These are phyloP conservation scores for Leonotis leonurus DNA, from an alignment of 257 asterid species.

Conservation along the genomic window DNA sequence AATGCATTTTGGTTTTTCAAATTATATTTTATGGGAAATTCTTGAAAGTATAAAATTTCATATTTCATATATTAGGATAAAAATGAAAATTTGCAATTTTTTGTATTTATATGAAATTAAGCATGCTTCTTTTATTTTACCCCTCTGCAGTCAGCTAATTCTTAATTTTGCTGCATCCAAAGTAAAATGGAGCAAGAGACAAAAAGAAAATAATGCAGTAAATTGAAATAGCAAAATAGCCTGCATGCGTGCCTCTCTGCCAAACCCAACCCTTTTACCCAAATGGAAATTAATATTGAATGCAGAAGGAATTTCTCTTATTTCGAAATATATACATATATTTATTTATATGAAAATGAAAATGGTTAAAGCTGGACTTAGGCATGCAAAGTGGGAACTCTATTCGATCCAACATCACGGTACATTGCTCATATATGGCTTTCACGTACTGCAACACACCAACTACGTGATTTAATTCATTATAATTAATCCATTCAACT, in stretches of 20 bases:
- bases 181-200: conserved; percentile 25
- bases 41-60: no score
- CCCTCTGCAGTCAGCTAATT: no score
- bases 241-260: conserved; percentile 48
- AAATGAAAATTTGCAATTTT: no score
- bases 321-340: background rate
- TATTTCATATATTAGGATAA: no score
- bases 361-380: conserved; percentile 29
- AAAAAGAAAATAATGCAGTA: conserved; percentile 52
- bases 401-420: conserved; percentile 14
- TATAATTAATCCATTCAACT: background rate
- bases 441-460: conserved; percentile 2
- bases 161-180: conserved; percentile 5
- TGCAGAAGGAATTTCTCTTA: background rate
- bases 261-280: conserved; percentile 37
- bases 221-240: conserved; percentile 45
- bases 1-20: no score
- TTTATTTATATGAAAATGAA: no score
- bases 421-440: conserved; percentile 25
- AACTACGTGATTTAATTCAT: background rate
- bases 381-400: conserved; percentile 28
- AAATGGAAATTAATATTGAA: conserved; percentile 24
- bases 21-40: no score
- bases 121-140: no score
- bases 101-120: no score